phyloP scores from a whole-genome alignment of 2,329 filamentous ascomycete species.

The Venturia oleaginea region DNA sequence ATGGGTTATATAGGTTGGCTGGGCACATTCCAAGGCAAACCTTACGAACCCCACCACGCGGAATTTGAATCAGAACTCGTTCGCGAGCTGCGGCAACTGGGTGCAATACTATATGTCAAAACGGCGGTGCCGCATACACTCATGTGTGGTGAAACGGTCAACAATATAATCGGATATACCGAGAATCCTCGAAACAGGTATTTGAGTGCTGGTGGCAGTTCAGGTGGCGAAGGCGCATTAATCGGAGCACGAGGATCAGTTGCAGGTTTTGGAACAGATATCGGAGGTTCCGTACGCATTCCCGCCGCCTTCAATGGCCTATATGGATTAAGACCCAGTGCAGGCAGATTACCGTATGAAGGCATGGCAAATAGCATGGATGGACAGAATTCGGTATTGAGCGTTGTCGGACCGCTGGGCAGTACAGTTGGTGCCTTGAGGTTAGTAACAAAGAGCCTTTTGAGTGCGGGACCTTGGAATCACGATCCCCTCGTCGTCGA shows the following conservation, averaged over 20 bases:
- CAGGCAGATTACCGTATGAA: conserved; percentile 39
- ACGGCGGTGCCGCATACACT: conserved; percentile 49
- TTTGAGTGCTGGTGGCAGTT: conserved; percentile 47
- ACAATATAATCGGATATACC: conserved; percentile 52
- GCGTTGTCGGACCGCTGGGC: conserved; percentile 54
- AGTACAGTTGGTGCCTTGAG: conserved; percentile 46
- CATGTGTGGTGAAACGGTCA: conserved; percentile 51
- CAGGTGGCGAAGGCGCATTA: conserved; percentile 50
- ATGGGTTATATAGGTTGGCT: conserved; percentile 59
- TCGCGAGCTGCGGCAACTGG: conserved; percentile 41
- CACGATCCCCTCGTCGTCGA: conserved; percentile 56
- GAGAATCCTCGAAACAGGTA: conserved; percentile 48
- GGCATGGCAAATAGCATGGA: conserved; percentile 51
- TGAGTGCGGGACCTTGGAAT: conserved; percentile 54
- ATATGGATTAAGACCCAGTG: conserved; percentile 47
- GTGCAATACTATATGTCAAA: conserved; percentile 47
- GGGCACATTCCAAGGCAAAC: conserved; percentile 48
- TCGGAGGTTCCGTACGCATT: conserved; percentile 35
- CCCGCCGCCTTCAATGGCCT: conserved; percentile 52
- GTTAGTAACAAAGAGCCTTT: conserved; percentile 46
- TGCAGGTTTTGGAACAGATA: conserved; percentile 50
- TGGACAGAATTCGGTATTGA: conserved; percentile 54
- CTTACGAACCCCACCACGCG: conserved; percentile 40
- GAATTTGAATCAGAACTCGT: conserved; percentile 51
- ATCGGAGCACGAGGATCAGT: conserved; percentile 45